Conservation (phyloP, 371 early-diverging fungal species). For the Thermomucor indicae-seudaticae region DNA sequence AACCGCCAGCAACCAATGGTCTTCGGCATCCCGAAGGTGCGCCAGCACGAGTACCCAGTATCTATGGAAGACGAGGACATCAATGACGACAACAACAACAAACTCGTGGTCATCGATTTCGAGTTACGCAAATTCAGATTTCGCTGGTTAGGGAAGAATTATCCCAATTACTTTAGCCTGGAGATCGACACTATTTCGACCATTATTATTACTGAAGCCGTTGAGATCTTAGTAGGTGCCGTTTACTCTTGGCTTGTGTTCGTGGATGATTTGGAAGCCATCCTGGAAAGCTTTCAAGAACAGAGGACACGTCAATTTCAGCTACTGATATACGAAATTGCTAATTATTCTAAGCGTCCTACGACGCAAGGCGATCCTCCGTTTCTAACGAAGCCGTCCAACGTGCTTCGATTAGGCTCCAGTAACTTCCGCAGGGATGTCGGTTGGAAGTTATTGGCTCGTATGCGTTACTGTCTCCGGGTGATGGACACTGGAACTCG, state of each 20-base stretch:
- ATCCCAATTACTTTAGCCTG: slow-evolving; percentile 50
- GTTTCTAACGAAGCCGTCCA: slow-evolving; percentile 71
- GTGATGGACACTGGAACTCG: slow-evolving; percentile 33
- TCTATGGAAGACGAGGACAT: not conserved
- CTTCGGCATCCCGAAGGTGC: slow-evolving; percentile 61
- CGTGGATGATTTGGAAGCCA: slow-evolving; percentile 56
- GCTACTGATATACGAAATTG: slow-evolving; percentile 53
- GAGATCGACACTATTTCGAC: slow-evolving; percentile 43
- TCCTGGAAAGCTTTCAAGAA: slow-evolving; percentile 50
- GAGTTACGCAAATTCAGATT: slow-evolving; percentile 48
- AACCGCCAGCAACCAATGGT: slow-evolving; percentile 19
- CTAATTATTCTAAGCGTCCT: slow-evolving; percentile 46
- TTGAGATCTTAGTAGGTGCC: slow-evolving; percentile 73
- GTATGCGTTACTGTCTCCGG: slow-evolving; percentile 65
- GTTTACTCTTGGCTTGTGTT: slow-evolving; percentile 72
- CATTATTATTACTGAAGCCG: slow-evolving; percentile 66
- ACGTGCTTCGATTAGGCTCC: slow-evolving; percentile 66
- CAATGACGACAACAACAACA: slow-evolving; percentile 23
- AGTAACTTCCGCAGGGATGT: slow-evolving; percentile 62
- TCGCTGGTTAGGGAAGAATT: slow-evolving; percentile 48
- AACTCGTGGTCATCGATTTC: slow-evolving; percentile 64
- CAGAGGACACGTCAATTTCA: slow-evolving; percentile 59
- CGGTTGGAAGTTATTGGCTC: slow-evolving; percentile 77
- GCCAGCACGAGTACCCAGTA: too few species aligned
- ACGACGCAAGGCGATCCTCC: slow-evolving; percentile 60